Percentiles rank a stretch among this genome's conserved stretches.
phyloP scores from a whole-genome alignment of 805 yeast species.

The Kodamaea leandrae region DNA sequence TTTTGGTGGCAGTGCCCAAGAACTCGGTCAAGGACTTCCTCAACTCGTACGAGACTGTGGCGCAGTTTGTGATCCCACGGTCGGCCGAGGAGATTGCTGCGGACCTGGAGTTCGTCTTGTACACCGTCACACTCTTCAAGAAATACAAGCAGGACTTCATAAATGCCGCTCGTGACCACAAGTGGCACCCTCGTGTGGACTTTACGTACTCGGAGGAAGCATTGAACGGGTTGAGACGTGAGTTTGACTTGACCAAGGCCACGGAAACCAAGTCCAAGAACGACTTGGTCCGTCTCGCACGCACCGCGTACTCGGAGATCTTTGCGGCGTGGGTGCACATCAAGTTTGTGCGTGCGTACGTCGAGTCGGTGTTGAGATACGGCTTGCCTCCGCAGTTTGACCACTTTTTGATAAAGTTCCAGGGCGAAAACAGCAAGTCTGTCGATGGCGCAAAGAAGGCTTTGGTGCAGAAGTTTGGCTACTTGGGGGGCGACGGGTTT shows the following conservation, averaged over 20 bases:
- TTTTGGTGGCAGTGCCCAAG: conserved; percentile 87
- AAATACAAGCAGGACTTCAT: conserved; percentile 72
- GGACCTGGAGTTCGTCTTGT: conserved; percentile 74
- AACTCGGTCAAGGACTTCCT: conserved; percentile 57
- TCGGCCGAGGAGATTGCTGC: conserved; percentile 67
- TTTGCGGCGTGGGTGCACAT: conserved; percentile 87
- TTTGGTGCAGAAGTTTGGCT: conserved; percentile 74
- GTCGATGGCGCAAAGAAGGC: conserved; percentile 62
- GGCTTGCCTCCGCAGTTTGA: conserved; percentile 94
- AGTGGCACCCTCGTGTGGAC: conserved; percentile 86
- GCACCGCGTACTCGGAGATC: conserved; percentile 87
- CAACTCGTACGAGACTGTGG: conserved; percentile 68
- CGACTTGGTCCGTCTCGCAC: conserved; percentile 78
- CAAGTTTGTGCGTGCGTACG: conserved; percentile 81
- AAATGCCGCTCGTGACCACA: conserved; percentile 71
- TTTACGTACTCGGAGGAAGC: conserved; percentile 79
- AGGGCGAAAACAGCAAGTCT: conserved; percentile 32
- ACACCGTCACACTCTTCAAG: conserved; percentile 79
- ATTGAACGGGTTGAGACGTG: conserved; percentile 70
- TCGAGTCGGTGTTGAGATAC: conserved; percentile 90
- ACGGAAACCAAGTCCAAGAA: conserved; percentile 69
- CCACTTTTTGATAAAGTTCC: conserved; percentile 47
- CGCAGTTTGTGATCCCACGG: conserved; percentile 87
- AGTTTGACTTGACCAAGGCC: conserved; percentile 71
- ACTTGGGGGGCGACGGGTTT: conserved; percentile 88